Evolutionary conservation across 228 moss, liverwort and hornwort genomes (phyloP), one percentile per base, ranked within the genome.

Genomic region (Sphagnum magellanicum): DNA sequence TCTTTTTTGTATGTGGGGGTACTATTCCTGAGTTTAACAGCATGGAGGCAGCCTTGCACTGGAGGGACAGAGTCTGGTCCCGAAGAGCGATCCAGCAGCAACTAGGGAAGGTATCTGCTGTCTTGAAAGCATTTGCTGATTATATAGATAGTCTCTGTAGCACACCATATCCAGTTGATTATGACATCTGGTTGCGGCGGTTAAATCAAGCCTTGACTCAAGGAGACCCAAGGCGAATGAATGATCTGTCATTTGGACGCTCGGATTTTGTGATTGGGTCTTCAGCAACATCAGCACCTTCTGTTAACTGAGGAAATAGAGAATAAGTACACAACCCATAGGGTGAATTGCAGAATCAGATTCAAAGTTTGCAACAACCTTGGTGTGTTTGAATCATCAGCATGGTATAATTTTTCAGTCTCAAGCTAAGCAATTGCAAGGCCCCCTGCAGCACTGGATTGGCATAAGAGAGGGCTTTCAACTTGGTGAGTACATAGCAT

Each of bases 91-190:
- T 97, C 53, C 97, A 97, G 71, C 93, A 93, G 76, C 93, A 91
- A 67, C 72, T 97, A 50, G 97, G 97, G 53, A 91, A 97, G 75
- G 91, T 90, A 16, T 97, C 97, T 50, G 81, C 97, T 66, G 93
- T 97, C 52, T 74, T 97, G 70, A 97, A 97, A 78, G 97, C 97
- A 58, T 97, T 97, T 62, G 97, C 97, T 62, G 97, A 97, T 71
- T 97, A 97, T 75, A 91, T 93, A 50, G 97, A 93, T 67, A 97
- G 89, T 76, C 81, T 97, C 48, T 97, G 97, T 82, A 91, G 97
- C 64, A 97, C 97, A 50, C 97, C 97, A 3, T 97, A 97, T 74
- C 89, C 97, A 62, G 93, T 97, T 67, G 97, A 97, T 85, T 97
- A 97, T 77, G 97, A 97, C 63, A 97, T 97, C 60, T 97, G 97